phyloP scores from a whole-genome alignment of 345 rosid species.

The Aquilaria yunnanensis region DNA sequence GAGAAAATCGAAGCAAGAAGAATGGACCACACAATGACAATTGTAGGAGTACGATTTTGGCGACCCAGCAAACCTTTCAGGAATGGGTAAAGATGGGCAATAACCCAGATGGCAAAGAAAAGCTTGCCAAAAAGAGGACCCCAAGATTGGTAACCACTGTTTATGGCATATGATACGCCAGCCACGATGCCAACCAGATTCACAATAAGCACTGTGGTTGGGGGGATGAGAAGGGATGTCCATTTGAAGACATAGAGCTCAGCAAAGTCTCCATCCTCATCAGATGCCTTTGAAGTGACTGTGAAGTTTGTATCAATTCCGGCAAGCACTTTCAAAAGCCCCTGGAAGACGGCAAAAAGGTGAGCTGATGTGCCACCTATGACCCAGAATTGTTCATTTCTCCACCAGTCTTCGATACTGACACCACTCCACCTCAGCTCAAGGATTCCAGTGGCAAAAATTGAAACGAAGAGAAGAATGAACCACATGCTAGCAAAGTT shows the following conservation, averaged over 20 bases:
- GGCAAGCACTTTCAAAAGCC: slow-evolving; percentile 91
- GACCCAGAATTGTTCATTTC: slow-evolving; percentile 99
- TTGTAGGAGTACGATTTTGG: slow-evolving; percentile 94
- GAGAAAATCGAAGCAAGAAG: slow-evolving; percentile 98
- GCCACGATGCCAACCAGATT: slow-evolving; percentile 97
- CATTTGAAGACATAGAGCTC: slow-evolving; percentile 98
- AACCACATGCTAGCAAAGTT: slow-evolving; percentile 98
- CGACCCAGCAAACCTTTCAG: slow-evolving; percentile 95
- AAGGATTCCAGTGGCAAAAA: slow-evolving; percentile 78
- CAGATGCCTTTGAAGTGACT: slow-evolving; percentile 91
- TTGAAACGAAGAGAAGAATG: slow-evolving; percentile 88
- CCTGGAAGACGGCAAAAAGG: slow-evolving; percentile 98
- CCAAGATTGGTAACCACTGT: slow-evolving; percentile 99
- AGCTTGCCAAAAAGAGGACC: slow-evolving; percentile 97
- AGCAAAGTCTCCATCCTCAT: slow-evolving; percentile 90
- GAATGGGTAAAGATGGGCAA: slow-evolving; percentile 97
- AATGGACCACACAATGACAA: slow-evolving; percentile 96
- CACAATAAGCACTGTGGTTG: slow-evolving; percentile 83
- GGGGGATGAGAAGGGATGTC: slow-evolving; percentile 98
- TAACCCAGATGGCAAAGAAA: slow-evolving; percentile 95
- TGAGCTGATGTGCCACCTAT: slow-evolving; percentile 99
- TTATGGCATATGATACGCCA: slow-evolving; percentile 89
- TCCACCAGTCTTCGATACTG: slow-evolving; percentile 98
- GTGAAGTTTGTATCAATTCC: slow-evolving; percentile 98
- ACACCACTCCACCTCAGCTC: slow-evolving; percentile 98